Evolutionary conservation across 106 monocot species (phyloP).

Genomic region (Gastrodia elata): DNA sequence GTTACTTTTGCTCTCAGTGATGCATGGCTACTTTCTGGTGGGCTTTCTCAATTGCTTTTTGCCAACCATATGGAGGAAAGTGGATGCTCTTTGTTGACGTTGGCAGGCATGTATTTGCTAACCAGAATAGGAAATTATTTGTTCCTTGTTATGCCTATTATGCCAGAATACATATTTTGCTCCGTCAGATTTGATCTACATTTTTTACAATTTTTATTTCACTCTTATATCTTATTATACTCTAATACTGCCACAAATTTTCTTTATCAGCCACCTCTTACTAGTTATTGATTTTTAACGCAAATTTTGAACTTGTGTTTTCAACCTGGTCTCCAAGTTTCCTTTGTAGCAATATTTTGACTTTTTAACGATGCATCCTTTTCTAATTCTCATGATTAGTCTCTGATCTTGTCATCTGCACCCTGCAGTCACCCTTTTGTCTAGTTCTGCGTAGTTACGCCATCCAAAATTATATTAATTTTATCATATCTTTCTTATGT

Average conservation of each 20-base stretch:
- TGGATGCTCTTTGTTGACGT: constrained; percentile 35
- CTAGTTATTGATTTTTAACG: not conserved
- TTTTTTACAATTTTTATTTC: not conserved
- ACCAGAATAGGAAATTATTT: not conserved
- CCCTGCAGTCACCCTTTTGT: too few relatives aligned
- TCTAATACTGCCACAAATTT: not conserved
- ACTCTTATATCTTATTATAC: not conserved
- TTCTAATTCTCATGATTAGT: not conserved
- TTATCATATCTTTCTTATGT: too few relatives aligned
- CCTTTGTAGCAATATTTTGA: not conserved
- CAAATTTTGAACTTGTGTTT: not conserved
- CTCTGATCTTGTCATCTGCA: too few relatives aligned
- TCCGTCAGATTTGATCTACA: not conserved
- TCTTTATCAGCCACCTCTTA: not conserved
- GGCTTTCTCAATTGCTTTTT: constrained; percentile 55
- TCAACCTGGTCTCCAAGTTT: not conserved
- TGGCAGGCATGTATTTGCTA: constrained; percentile 43
- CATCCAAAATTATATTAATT: too few relatives aligned
- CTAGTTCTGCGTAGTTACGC: too few relatives aligned
- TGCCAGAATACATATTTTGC: not conserved
- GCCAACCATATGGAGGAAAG: constrained; percentile 31
- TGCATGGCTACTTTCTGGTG: constrained; percentile 59
- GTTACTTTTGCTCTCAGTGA: constrained; percentile 20
- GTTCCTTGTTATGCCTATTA: not conserved
- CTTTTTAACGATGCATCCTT: not conserved